A percentile compares a stretch with the other conserved stretches of the same genome.
Evolutionary conservation across 2,329 filamentous ascomycete species (phyloP).

Genomic region (Talaromyces rugulosus): DNA sequence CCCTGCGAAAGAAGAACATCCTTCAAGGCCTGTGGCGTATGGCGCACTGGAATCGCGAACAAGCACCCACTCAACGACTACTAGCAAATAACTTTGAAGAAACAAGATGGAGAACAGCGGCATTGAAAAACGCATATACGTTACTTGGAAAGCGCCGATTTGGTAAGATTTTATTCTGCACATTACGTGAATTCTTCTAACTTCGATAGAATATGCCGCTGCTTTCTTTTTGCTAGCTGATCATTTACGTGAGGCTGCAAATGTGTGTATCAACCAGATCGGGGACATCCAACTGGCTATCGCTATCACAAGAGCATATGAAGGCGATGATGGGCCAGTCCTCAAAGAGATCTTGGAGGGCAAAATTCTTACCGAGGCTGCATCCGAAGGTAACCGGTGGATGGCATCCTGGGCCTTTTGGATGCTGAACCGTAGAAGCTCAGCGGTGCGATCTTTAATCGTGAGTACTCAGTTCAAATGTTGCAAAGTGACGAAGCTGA

Average conservation of each 20-base stretch:
- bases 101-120: constrained; percentile 79
- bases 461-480: constrained; percentile 45
- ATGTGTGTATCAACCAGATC: constrained; percentile 80
- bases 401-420: constrained; percentile 93
- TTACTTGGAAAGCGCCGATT: constrained; percentile 87
- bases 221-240: constrained; percentile 93
- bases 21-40: constrained; percentile 92
- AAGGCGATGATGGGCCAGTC: constrained; percentile 74
- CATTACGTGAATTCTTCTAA: not conserved
- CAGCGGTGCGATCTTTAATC: constrained; percentile 78
- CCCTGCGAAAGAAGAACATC: constrained; percentile 83
- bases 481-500: constrained; percentile 12
- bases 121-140: constrained; percentile 94
- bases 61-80: constrained; percentile 71
- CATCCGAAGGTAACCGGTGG: constrained; percentile 83
- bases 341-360: constrained; percentile 72
- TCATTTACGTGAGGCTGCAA: constrained; percentile 76
- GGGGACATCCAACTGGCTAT: constrained; percentile 87
- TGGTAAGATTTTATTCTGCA: constrained; percentile 47
- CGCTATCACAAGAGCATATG: constrained; percentile 80
- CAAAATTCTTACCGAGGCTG: constrained; percentile 71
- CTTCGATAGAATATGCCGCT: constrained; percentile 72
- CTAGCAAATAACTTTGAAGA: constrained; percentile 89
- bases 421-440: constrained; percentile 76
- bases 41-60: constrained; percentile 84